Conservation (phyloP, 1,284 basidiomycete species). For the Flammula alnicola region DNA sequence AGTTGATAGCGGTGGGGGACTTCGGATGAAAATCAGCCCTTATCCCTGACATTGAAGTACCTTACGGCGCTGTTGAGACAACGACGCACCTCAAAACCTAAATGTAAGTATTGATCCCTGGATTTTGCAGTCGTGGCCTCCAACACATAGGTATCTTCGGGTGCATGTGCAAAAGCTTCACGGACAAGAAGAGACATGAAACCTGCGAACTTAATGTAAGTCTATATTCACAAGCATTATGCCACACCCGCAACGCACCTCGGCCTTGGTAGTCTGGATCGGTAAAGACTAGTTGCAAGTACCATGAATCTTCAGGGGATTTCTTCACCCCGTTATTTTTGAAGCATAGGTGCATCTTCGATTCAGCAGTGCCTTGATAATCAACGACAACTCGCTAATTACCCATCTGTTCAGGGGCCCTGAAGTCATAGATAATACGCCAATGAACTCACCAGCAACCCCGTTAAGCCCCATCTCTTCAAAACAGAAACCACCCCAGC, state of each 20-base stretch:
- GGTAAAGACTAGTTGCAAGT: conserved; percentile 29
- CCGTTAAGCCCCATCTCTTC: conserved; percentile 28
- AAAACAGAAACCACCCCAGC: conserved; percentile 28
- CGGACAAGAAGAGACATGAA: conserved; percentile 34
- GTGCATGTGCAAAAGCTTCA: conserved; percentile 32
- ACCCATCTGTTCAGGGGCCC: too few relatives aligned
- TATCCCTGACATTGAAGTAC: too few relatives aligned
- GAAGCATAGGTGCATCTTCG: conserved; percentile 21
- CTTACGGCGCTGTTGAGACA: too few relatives aligned
- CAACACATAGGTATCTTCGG: conserved; percentile 27
- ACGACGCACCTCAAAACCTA: conserved; percentile 35
- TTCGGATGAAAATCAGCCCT: too few relatives aligned
- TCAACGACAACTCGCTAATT: conserved; percentile 28
- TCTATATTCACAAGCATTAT: neutral
- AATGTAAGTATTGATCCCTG: conserved; percentile 33
- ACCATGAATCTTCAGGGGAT: conserved; percentile 30
- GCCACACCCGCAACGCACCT: conserved; percentile 19
- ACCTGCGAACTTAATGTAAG: conserved; percentile 21
- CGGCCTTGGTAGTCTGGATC: conserved; percentile 30
- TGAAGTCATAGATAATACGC: too few relatives aligned
- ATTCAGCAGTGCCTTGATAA: conserved; percentile 23
- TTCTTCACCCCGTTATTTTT: conserved; percentile 20
- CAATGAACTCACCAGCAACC: conserved; percentile 26
- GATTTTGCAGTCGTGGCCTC: conserved; percentile 35
- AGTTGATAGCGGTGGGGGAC: conserved; percentile 9